Evolutionary conservation across 2,329 filamentous ascomycete species (phyloP).

Genomic region (Microdochium nivale): DNA sequence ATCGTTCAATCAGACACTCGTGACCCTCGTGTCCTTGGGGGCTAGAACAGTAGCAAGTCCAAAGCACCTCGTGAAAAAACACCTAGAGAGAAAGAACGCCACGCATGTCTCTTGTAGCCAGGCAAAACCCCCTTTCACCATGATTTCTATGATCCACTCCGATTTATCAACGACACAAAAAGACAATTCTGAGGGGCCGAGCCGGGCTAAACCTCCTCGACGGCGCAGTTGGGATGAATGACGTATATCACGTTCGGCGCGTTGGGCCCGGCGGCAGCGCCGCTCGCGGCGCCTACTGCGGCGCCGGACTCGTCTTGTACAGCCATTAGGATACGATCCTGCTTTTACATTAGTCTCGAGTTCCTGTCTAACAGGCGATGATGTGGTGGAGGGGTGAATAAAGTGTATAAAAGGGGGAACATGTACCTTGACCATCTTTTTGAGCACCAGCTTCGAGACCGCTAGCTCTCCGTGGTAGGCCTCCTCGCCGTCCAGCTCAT

Average conservation of each 20-base stretch:
- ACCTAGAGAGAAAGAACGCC: too few species aligned
- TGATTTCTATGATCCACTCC: too few species aligned
- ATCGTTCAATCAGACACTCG: too few species aligned
- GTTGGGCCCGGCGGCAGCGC: conserved; percentile 33
- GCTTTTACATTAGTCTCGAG: conserved; percentile 25
- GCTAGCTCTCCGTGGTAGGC: conserved; percentile 62
- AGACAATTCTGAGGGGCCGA: too few species aligned
- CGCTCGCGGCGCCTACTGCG: conserved; percentile 28
- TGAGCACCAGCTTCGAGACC: conserved; percentile 61
- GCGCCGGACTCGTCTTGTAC: conserved; percentile 51
- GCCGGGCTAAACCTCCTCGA: conserved; percentile 58
- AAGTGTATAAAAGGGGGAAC: conserved; percentile 2
- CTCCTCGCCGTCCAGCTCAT: conserved; percentile 71
- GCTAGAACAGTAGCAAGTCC: too few species aligned
- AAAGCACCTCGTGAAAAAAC: too few species aligned
- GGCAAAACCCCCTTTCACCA: too few species aligned
- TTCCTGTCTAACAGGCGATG: neutral
- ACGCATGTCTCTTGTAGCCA: too few species aligned
- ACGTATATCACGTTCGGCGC: conserved; percentile 64
- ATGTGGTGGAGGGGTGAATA: conserved; percentile 1
- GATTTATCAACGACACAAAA: too few species aligned
- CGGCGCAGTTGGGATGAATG: conserved; percentile 85
- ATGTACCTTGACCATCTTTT: conserved; percentile 89
- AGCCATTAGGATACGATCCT: conserved; percentile 84
- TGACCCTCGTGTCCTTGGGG: too few species aligned